Evolutionary conservation across 352 stramenopile species (phyloP).

Genomic region (Phytophthora pisi): DNA sequence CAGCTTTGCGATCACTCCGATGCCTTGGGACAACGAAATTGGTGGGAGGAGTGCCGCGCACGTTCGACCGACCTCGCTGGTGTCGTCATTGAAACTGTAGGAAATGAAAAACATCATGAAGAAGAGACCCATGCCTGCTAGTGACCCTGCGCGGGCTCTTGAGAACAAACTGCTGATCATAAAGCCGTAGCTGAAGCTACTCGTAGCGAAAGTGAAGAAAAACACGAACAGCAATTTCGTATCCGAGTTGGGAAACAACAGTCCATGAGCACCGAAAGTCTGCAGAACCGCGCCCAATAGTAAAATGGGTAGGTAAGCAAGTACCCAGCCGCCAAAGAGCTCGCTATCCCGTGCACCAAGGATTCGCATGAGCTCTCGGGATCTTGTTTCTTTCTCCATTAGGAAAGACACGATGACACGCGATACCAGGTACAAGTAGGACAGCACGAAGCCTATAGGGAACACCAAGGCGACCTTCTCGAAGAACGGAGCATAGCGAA

Average conservation of each 20-base stretch:
- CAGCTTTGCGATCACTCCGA: slow-evolving; percentile 63
- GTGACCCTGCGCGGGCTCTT: slow-evolving; percentile 54
- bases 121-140: slow-evolving; percentile 78
- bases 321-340: slow-evolving; percentile 64
- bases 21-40: slow-evolving; percentile 75
- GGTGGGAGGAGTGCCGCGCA: slow-evolving; percentile 63
- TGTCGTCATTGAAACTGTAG: slow-evolving; percentile 70
- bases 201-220: slow-evolving; percentile 82
- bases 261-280: slow-evolving; percentile 31
- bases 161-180: slow-evolving; percentile 76
- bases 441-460: slow-evolving; percentile 91
- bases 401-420: slow-evolving; percentile 91
- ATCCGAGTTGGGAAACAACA: slow-evolving; percentile 62
- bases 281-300: slow-evolving; percentile 55
- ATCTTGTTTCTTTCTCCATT: slow-evolving; percentile 91
- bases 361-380: slow-evolving; percentile 93
- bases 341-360: slow-evolving; percentile 81
- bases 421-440: slow-evolving; percentile 93
- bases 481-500: slow-evolving; percentile 79
- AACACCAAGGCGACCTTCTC: slow-evolving; percentile 78
- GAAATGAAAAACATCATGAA: slow-evolving; percentile 85
- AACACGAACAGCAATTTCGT: slow-evolving; percentile 56
- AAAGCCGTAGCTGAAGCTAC: slow-evolving; percentile 77
- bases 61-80: slow-evolving; percentile 36
- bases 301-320: slow-evolving; percentile 81